Conservation (phyloP, 257 asterid species). For the Galeopsis tetrahit region DNA sequence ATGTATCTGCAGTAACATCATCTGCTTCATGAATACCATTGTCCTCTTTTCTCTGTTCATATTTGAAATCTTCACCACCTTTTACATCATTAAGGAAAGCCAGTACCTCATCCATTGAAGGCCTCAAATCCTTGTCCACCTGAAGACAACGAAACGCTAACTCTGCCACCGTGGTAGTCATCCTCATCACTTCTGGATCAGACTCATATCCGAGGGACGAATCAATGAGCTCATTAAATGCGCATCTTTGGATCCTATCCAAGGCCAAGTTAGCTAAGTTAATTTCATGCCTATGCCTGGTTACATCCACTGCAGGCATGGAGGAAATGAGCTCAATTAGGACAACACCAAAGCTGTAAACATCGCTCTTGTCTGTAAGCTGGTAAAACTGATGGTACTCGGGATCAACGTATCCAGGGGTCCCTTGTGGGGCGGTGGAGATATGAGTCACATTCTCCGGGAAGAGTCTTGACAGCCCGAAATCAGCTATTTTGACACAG, state of each 20-base stretch:
- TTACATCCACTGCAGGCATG: slow-evolving; percentile 17
- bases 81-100: slow-evolving; percentile 46
- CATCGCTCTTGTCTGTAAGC: no score
- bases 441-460: slow-evolving; percentile 66
- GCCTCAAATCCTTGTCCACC: slow-evolving; percentile 77
- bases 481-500: slow-evolving; percentile 78
- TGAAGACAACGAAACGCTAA: slow-evolving; percentile 74
- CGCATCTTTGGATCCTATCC: slow-evolving; percentile 58
- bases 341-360: no score
- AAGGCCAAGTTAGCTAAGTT: slow-evolving; percentile 65
- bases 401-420: no score
- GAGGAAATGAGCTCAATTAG: slow-evolving; percentile 57
- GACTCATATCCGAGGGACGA: slow-evolving; percentile 52
- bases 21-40: slow-evolving; percentile 4
- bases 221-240: slow-evolving; percentile 69
- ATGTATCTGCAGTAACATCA: slow-evolving; percentile 46
- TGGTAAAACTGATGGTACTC: no score
- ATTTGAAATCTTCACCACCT: slow-evolving; percentile 28
- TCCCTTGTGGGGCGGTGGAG: slow-evolving; percentile 72
- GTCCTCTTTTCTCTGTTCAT: slow-evolving; percentile 24
- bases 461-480: slow-evolving; percentile 74
- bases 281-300: slow-evolving; percentile 67
- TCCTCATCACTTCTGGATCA: slow-evolving; percentile 54
- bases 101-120: slow-evolving; percentile 71
- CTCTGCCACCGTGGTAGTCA: slow-evolving; percentile 73